Percentiles rank a stretch among this genome's conserved stretches.
phyloP scores from a whole-genome alignment of 805 yeast genomes.

The Metschnikowia aberdeeniae region DNA sequence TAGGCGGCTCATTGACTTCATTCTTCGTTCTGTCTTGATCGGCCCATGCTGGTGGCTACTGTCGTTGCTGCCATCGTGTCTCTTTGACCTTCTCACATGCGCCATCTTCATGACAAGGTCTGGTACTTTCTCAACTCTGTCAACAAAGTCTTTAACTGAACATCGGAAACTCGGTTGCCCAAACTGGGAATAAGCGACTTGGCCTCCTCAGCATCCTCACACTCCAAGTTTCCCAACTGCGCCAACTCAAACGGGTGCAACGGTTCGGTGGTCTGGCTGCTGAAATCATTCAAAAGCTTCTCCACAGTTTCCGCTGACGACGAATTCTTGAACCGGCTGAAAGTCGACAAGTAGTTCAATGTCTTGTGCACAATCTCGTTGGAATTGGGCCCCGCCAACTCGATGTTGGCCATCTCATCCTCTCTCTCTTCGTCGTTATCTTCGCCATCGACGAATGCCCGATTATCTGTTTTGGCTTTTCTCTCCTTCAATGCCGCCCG shows the following conservation, averaged over 20 bases:
- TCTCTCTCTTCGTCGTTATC: slow-evolving; percentile 40
- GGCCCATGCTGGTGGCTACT: no score
- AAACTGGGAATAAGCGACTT: slow-evolving; percentile 89
- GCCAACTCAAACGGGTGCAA: slow-evolving; percentile 96
- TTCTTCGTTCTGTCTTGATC: no score
- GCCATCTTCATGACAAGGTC: slow-evolving; percentile 29
- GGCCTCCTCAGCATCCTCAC: slow-evolving; percentile 97
- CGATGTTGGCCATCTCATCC: slow-evolving; percentile 44
- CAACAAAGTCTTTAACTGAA: slow-evolving; percentile 79
- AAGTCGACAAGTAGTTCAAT: slow-evolving; percentile 76
- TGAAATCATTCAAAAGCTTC: slow-evolving; percentile 71
- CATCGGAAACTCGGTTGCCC: slow-evolving; percentile 73
- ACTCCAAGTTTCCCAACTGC: slow-evolving; percentile 82
- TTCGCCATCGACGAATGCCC: slow-evolving; percentile 22
- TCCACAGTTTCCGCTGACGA: slow-evolving; percentile 94
- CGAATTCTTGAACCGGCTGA: slow-evolving; percentile 87
- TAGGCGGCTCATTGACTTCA: no score
- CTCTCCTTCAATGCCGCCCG: slow-evolving; percentile 81
- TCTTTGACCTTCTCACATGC: not conserved
- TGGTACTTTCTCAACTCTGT: slow-evolving; percentile 74
- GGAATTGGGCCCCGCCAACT: slow-evolving; percentile 64
- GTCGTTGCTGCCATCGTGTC: no score
- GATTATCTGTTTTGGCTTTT: slow-evolving; percentile 34
- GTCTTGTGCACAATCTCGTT: slow-evolving; percentile 90
- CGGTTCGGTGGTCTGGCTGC: slow-evolving; percentile 41